These are phyloP conservation scores for Exophiala xenobiotica DNA, from an alignment of 2,329 filamentous ascomycete species.

Conservation along the genomic window DNA sequence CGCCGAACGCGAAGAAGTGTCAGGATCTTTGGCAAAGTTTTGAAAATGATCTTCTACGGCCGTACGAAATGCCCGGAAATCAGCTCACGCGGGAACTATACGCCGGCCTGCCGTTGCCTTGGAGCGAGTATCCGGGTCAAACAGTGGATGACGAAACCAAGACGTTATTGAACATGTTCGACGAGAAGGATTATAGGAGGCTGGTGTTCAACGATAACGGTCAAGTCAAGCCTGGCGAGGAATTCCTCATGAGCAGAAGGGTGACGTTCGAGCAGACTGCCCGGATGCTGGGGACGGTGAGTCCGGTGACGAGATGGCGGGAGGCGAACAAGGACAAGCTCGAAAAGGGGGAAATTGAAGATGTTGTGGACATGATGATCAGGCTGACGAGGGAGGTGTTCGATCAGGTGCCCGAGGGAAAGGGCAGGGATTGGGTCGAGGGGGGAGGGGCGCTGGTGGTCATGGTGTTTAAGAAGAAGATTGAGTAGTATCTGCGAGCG, in stretches of 20 bases:
- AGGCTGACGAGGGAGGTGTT: constrained; percentile 30
- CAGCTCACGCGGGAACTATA: constrained; percentile 44
- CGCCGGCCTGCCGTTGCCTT: constrained; percentile 49
- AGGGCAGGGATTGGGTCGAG: constrained; percentile 30
- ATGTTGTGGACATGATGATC: constrained; percentile 35
- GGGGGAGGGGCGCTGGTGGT: constrained; percentile 26
- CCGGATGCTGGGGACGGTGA: constrained; percentile 36
- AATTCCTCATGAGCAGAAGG: constrained; percentile 32
- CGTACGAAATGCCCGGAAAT: constrained; percentile 48
- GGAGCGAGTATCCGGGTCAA: constrained; percentile 36
- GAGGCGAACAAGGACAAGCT: constrained; percentile 39
- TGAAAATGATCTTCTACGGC: constrained; percentile 38
- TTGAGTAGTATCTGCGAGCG: background rate
- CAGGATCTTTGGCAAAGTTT: constrained; percentile 44
- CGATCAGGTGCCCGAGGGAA: constrained; percentile 31
- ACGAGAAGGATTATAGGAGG: constrained; percentile 14
- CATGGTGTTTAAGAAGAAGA: constrained; percentile 28
- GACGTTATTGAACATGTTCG: constrained; percentile 22
- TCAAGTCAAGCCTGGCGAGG: constrained; percentile 18
- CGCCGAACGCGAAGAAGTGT: constrained; percentile 44
- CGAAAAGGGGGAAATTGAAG: constrained; percentile 37
- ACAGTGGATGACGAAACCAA: constrained; percentile 28
- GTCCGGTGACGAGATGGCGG: constrained; percentile 43
- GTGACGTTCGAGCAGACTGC: constrained; percentile 31
- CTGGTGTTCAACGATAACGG: constrained; percentile 22